Base-by-base conservation (phyloP, 495 filamentous ascomycete genomes). In the Gamarada debralockiae region DNA sequence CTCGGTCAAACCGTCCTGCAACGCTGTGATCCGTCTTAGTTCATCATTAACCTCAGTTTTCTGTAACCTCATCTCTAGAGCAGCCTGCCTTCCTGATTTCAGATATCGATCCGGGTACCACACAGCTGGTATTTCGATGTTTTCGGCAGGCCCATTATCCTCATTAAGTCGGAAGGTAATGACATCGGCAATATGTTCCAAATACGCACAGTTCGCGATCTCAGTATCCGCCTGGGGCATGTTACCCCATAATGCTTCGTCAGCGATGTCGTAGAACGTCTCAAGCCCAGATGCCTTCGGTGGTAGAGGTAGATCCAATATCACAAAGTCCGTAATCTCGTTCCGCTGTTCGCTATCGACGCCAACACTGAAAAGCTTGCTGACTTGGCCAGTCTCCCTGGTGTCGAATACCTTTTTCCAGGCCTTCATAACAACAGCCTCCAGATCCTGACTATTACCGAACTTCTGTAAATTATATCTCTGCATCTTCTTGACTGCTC, bases 21-120 rank as follows among this genome's bases (percentile, higher is more conserved):
- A 29, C 6, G 41, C 23, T 0, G 13, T 14, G 14, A 60, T 62
- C 40, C 56, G 48, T 13, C 59, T 18, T n/a, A 71, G 33, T 13
- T 41, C 43, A 20, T 59, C 64, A 15, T 55, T 62, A 12, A 66
- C 55, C n/a, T 57, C 58, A 9, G 58, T 40, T 37, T 73, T 67
- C 21, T 73, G 63, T 18, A 48, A 44, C 44, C 77, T 69, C 50
- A 79, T 65, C 13, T 68, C 59, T 14, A 65, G 24, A 17, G 82
- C 69, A 50, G 76, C 60, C 1, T 82, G 72, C 55, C 73, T 73
- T 52, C 77, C 79, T 29, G 66, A 69, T 47, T 80, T 74, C 52
- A 90, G 66, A 66, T 95, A 96, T 31, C 90, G 77, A 65, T 95
- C 90, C 7, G 83, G 76, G 60, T 92, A 95, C 58, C 90, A 82